Percentiles rank a stretch among this genome's conserved stretches.
Conservation (phyloP, 768 basidiomycete genomes). For the Naganishia kalamii region DNA sequence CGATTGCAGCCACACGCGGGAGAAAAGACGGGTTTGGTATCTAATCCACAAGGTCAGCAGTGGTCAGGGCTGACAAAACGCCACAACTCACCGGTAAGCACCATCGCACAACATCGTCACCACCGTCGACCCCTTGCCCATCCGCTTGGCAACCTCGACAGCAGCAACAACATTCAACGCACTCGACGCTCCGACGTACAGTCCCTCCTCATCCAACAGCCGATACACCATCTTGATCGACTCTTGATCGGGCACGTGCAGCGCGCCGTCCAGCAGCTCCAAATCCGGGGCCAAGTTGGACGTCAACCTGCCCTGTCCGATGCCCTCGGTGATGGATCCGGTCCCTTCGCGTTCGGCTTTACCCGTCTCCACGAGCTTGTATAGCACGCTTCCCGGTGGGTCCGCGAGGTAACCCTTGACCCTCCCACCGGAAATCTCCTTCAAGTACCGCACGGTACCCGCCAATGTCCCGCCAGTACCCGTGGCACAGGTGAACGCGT, state of each 20-base stretch:
- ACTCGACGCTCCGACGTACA: constrained; percentile 90
- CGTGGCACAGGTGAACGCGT: constrained; percentile 89
- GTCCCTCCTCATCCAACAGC: constrained; percentile 79
- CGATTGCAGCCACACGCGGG: constrained; percentile 76
- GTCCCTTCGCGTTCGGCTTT: constrained; percentile 46
- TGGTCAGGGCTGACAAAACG: background rate
- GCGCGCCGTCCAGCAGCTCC: constrained; percentile 68
- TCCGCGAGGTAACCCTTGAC: constrained; percentile 92
- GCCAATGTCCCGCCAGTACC: constrained; percentile 96
- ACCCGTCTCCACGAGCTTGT: constrained; percentile 73
- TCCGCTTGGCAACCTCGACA: constrained; percentile 71
- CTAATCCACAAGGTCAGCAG: constrained; percentile 29
- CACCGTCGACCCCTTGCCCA: constrained; percentile 75
- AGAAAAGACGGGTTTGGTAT: constrained; percentile 90
- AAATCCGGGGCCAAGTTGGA: constrained; percentile 80
- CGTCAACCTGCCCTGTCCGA: constrained; percentile 94
- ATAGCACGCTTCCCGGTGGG: constrained; percentile 88
- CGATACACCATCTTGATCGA: constrained; percentile 91
- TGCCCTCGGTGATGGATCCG: constrained; percentile 51
- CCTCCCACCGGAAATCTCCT: constrained; percentile 70
- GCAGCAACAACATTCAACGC: constrained; percentile 94
- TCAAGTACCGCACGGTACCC: constrained; percentile 74
- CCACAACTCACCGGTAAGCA: constrained; percentile 65
- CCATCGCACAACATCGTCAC: constrained; percentile 91
- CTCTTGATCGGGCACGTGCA: constrained; percentile 79